Evolutionary conservation across 768 basidiomycete species (phyloP).

Genomic region (Dentipellis sp.): DNA sequence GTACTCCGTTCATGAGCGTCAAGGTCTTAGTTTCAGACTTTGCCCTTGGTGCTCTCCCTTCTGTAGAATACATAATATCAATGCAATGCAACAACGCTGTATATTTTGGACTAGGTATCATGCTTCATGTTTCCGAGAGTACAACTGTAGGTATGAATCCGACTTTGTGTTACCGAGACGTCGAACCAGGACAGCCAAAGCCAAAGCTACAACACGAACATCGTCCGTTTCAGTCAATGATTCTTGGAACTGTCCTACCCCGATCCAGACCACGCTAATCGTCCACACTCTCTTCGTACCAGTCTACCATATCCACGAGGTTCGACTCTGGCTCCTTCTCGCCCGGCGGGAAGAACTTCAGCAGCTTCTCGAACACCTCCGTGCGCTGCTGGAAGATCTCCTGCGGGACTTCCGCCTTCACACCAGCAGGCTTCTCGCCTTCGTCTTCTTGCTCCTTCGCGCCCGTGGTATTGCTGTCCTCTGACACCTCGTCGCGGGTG

Average conservation of each 20-base stretch:
- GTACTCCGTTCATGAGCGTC: no score
- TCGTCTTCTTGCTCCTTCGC: background rate
- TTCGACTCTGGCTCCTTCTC: slow-evolving; percentile 61
- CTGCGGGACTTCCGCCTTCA: slow-evolving; percentile 29
- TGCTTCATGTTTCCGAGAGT: no score
- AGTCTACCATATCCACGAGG: slow-evolving; percentile 54
- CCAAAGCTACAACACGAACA: background rate
- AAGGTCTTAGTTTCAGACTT: no score
- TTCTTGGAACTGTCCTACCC: background rate
- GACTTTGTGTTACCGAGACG: no score
- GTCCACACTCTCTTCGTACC: slow-evolving; percentile 15
- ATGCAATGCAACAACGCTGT: no score
- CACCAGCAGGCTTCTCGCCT: slow-evolving; percentile 17
- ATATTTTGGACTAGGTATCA: no score
- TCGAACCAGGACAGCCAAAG: background rate
- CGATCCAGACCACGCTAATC: slow-evolving; percentile 1
- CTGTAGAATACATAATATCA: no score
- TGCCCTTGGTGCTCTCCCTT: no score
- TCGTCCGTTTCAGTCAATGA: background rate
- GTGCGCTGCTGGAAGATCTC: slow-evolving; percentile 55
- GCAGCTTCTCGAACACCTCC: slow-evolving; percentile 57
- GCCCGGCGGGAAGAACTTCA: slow-evolving; percentile 52
- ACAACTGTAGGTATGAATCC: no score
- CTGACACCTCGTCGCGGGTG: background rate
- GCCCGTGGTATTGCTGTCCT: background rate